Conservation (phyloP, 345 rosid species). For the Anastatica hierochuntica region DNA sequence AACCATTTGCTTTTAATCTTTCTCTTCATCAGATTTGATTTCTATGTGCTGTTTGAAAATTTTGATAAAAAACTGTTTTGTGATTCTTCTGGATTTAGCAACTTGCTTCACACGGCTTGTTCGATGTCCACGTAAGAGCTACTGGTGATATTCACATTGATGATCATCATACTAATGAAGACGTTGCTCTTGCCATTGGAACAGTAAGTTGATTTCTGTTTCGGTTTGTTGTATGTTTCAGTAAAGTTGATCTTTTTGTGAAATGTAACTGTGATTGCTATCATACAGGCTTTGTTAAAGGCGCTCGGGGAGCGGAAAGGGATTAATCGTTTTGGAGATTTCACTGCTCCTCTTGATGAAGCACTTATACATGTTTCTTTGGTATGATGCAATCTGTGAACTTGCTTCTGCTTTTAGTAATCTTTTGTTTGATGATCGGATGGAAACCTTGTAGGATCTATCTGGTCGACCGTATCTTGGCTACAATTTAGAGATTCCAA, state of each 20-base stretch:
- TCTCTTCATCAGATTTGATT: too few relatives aligned
- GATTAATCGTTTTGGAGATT: constrained; percentile 83
- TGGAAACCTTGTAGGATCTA: constrained; percentile 49
- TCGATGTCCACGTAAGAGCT: constrained; percentile 81
- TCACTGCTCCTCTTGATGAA: constrained; percentile 92
- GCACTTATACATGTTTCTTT: constrained; percentile 72
- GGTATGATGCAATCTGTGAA: constrained; percentile 29
- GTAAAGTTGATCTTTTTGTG: too few relatives aligned
- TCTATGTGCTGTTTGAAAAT: too few relatives aligned
- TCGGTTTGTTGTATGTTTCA: not conserved
- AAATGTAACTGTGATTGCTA: too few relatives aligned
- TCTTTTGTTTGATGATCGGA: not conserved
- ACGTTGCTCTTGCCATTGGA: constrained; percentile 89
- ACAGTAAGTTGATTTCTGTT: constrained; percentile 30
- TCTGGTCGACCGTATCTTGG: constrained; percentile 77
- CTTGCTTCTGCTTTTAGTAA: not conserved
- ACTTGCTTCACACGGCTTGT: constrained; percentile 89
- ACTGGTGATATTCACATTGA: constrained; percentile 89
- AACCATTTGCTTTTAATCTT: not conserved
- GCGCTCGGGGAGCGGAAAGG: constrained; percentile 94
- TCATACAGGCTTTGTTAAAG: constrained; percentile 58
- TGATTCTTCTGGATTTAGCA: constrained; percentile 37
- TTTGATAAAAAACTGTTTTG: not conserved
- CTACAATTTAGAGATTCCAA: constrained; percentile 69
- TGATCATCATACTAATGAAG: constrained; percentile 92